These are phyloP conservation scores for Lizanozyma gosingica DNA, from an alignment of 1,139 yeast genomes.

Conservation along the genomic window DNA sequence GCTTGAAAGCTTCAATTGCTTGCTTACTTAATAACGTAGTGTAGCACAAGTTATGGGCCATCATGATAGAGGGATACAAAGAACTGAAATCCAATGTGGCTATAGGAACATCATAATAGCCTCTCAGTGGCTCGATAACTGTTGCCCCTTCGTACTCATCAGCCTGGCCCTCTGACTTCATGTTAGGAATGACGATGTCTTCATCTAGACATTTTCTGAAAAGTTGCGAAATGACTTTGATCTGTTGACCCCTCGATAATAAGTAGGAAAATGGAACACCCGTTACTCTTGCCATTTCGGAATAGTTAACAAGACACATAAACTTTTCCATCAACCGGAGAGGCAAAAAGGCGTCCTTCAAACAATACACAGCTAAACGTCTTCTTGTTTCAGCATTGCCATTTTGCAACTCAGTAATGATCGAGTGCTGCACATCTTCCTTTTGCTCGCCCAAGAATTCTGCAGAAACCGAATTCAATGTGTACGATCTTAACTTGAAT, in stretches of 20 bases:
- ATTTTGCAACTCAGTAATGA: slow-evolving; percentile 88
- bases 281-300: slow-evolving; percentile 99
- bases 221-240: slow-evolving; percentile 90
- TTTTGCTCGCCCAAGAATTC: slow-evolving; percentile 92
- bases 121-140: slow-evolving; percentile 92
- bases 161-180: slow-evolving; percentile 70
- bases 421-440: slow-evolving; percentile 96
- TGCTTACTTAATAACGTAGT: slow-evolving; percentile 72
- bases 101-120: slow-evolving; percentile 94
- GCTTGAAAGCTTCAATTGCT: slow-evolving; percentile 55
- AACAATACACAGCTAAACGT: slow-evolving; percentile 91
- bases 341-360: slow-evolving; percentile 93
- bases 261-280: slow-evolving; percentile 95
- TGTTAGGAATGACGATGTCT: slow-evolving; percentile 82
- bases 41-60: slow-evolving; percentile 97
- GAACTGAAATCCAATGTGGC: slow-evolving; percentile 98
- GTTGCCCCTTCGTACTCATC: slow-evolving; percentile 99
- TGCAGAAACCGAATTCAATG: slow-evolving; percentile 91
- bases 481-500: slow-evolving; percentile 87
- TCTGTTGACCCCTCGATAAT: slow-evolving; percentile 90
- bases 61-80: slow-evolving; percentile 96
- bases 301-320: slow-evolving; percentile 94
- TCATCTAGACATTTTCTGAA: slow-evolving; percentile 85
- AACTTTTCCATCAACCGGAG: slow-evolving; percentile 78
- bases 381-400: slow-evolving; percentile 90